Conservation (phyloP, 108 stramenopile species). For the Tribonema minus region DNA sequence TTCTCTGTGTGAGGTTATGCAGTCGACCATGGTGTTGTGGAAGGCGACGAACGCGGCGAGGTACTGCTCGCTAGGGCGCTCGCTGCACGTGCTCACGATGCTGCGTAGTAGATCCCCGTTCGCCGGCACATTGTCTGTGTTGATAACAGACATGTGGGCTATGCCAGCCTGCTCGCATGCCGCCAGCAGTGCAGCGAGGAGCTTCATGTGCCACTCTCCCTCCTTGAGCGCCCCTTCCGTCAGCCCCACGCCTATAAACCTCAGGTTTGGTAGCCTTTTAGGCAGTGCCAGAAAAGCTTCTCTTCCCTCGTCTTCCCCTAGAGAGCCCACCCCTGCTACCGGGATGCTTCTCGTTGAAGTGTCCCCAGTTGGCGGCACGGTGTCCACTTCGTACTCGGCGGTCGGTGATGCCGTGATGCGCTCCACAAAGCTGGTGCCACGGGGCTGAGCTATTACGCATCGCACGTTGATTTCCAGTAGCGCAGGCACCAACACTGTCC, state of each 20-base stretch:
- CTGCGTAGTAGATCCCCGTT: slow-evolving; percentile 68
- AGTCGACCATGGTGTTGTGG: slow-evolving; percentile 82
- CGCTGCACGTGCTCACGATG: slow-evolving; percentile 56
- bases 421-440: background rate
- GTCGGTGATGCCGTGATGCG: background rate
- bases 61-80: no score
- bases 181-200: slow-evolving; percentile 51
- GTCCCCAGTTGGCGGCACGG: background rate
- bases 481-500: slow-evolving; percentile 74
- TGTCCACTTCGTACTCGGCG: background rate
- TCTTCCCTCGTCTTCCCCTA: background rate
- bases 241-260: background rate
- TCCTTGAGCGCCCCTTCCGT: background rate
- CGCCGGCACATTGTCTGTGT: slow-evolving; percentile 80
- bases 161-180: slow-evolving; percentile 6
- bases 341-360: background rate
- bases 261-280: background rate
- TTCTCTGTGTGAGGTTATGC: slow-evolving; percentile 71
- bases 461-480: slow-evolving; percentile 27
- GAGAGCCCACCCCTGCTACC: background rate
- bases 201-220: background rate
- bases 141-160: slow-evolving; percentile 56
- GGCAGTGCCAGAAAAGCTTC: background rate
- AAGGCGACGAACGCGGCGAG: slow-evolving; percentile 59
- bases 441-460: slow-evolving; percentile 39